Conservation (phyloP, 2,329 filamentous ascomycete genomes). For the Colletotrichum godetiae region DNA sequence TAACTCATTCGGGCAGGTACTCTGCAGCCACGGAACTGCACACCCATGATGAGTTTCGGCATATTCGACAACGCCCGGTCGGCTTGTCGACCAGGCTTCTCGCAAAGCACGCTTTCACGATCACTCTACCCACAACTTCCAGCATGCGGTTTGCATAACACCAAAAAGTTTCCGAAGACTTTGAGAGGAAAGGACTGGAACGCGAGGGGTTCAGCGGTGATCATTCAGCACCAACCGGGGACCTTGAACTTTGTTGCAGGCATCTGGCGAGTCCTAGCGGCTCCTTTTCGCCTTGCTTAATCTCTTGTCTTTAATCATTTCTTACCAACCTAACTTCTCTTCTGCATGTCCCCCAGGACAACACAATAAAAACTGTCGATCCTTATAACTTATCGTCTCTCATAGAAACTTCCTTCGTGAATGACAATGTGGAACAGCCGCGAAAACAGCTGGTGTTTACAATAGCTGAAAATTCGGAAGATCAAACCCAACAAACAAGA, state of each 20-base stretch:
- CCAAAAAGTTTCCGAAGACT: constrained; percentile 8
- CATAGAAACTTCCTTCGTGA: too few species aligned
- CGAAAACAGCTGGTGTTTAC: too few species aligned
- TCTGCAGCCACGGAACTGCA: constrained; percentile 22
- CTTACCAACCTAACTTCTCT: constrained; percentile 18
- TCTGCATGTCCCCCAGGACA: constrained; percentile 10
- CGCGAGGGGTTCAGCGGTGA: constrained; percentile 2
- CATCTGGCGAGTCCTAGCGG: constrained; percentile 16
- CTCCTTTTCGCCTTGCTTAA: constrained; percentile 9
- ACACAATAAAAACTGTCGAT: constrained; percentile 27
- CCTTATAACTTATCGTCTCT: constrained; percentile 1
- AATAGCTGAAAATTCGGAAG: too few species aligned
- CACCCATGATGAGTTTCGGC: constrained; percentile 10
- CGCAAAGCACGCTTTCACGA: not conserved
- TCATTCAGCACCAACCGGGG: constrained; percentile 9
- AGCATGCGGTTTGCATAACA: not conserved
- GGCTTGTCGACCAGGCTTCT: not conserved
- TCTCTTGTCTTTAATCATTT: constrained; percentile 30
- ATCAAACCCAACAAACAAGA: too few species aligned
- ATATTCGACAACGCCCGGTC: not conserved
- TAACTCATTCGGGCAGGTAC: constrained; percentile 26
- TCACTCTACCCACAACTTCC: not conserved
- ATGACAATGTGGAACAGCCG: too few species aligned
- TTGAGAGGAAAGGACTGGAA: constrained; percentile 13
- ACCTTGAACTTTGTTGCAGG: constrained; percentile 29